Evolutionary conservation across 805 yeast genomes (phyloP).

Genomic region (Cyberlindnera bimundalis): DNA sequence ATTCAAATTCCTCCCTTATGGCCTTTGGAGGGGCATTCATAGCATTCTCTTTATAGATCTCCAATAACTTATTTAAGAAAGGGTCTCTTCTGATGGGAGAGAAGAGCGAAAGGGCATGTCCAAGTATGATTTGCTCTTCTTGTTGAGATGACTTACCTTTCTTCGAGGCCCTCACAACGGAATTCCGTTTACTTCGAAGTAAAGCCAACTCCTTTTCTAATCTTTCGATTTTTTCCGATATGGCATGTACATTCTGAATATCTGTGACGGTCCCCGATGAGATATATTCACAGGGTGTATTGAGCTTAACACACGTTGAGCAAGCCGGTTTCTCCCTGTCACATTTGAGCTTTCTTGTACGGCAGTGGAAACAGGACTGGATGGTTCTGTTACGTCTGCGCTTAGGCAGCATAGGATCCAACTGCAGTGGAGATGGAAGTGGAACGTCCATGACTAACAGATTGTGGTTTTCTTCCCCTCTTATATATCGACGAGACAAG

Average conservation of each 20-base stretch:
- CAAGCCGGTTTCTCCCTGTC: conserved; percentile 12
- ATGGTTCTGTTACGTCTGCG: conserved; percentile 15
- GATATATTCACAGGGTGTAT: conserved; percentile 9
- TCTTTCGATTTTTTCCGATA: conserved; percentile 13
- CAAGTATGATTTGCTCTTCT: conserved; percentile 10
- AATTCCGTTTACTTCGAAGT: conserved; percentile 7
- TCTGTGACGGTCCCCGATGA: conserved; percentile 5
- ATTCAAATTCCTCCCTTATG: conserved; percentile 6
- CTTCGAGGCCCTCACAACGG: conserved; percentile 2
- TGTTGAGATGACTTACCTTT: conserved; percentile 3
- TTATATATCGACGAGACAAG: too few species aligned
- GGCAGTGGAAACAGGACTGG: conserved; percentile 16
- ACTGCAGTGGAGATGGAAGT: neutral
- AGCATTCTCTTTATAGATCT: conserved; percentile 2
- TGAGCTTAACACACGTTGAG: conserved; percentile 9
- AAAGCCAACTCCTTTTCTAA: conserved; percentile 13
- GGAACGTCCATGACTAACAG: neutral
- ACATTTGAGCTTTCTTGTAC: conserved; percentile 13
- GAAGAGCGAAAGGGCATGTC: conserved; percentile 10
- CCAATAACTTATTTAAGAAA: conserved; percentile 5
- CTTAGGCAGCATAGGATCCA: conserved; percentile 10
- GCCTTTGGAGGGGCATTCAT: conserved; percentile 2
- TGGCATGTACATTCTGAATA: conserved; percentile 10
- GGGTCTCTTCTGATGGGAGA: conserved; percentile 9
- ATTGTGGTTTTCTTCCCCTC: too few species aligned